Evolutionary conservation across 345 rosid genomes (phyloP).

Genomic region (Corymbia maculata): DNA sequence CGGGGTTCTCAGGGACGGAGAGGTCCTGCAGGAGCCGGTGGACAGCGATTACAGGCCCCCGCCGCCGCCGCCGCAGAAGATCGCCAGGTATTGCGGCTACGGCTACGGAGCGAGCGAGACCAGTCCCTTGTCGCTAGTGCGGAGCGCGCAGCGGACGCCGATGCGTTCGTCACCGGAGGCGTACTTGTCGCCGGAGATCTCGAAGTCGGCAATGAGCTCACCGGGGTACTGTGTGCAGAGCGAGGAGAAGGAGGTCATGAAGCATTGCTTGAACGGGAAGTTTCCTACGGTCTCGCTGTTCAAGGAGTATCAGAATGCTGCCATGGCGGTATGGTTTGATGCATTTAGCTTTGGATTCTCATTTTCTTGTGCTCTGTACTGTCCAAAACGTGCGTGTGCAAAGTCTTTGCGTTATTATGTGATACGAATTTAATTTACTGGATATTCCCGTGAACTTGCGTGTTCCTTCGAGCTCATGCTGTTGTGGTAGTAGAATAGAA

Average conservation of each 20-base stretch:
- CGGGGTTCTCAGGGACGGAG: constrained; percentile 1
- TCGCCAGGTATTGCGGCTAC: constrained; percentile 39
- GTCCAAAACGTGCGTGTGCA: background rate
- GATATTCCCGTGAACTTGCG: background rate
- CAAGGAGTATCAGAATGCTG: constrained; percentile 84
- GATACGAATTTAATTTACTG: background rate
- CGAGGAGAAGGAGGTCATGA: constrained; percentile 36
- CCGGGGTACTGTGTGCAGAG: constrained; percentile 19
- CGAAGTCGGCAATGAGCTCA: constrained; percentile 28
- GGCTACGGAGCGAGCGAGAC: constrained; percentile 35
- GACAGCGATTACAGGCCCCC: constrained; percentile 1
- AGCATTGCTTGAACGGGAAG: constrained; percentile 66
- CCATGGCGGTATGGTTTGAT: constrained; percentile 57
- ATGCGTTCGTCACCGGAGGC: constrained; percentile 45
- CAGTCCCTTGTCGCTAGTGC: constrained; percentile 48
- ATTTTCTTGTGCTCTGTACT: background rate
- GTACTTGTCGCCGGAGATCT: constrained; percentile 64
- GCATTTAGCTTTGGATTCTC: background rate
- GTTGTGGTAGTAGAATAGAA: background rate
- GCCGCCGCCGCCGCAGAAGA: constrained; percentile 28
- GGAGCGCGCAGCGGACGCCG: constrained; percentile 19
- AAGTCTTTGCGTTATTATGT: background rate
- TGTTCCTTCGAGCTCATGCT: background rate
- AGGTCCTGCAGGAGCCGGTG: constrained; percentile 9
- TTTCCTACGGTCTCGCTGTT: constrained; percentile 84